Base-by-base conservation (phyloP, 768 basidiomycete genomes). In the Suillus subaureus region DNA sequence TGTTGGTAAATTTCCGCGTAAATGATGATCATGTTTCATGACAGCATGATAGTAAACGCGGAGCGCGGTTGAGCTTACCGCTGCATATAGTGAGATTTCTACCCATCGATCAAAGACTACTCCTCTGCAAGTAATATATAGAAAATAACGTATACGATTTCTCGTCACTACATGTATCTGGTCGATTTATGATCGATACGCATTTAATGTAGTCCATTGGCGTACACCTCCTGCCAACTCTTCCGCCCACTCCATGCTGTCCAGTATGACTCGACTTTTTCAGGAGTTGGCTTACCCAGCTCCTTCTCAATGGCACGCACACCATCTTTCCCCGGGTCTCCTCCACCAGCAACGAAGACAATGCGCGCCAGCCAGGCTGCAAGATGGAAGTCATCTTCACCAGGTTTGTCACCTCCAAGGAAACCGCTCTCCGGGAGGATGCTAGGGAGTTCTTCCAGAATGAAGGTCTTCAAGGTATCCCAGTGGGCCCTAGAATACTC, bases 301-400 rank as follows among this genome's bases (percentile, higher is more conserved):
- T 75, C 80, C 58, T 77, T 76, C 72, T 82, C 80, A 6, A 85
- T 67, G 3, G 77, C 72, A 33, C 69, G 71, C 47, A 80, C 61
- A 4, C 80, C 82, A 13, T 81, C 79, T 15, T 72, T 71, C 18
- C 31, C 31, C 11, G 54, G 12, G 31, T 55, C 31, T 21, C 71
- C 74, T 31, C 76, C 81, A 1, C 83, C 83, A 1, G 71, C 63
- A 6, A 83, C 68, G 26, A 75, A 74, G 13, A 78, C 78, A 31
- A 86, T 79, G 37, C 83, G 81, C 31, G 84, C 81, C 37, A 87
- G 73, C 86, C 84, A 88, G 9, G 79, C 83, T 7, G 67, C 82
- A 49, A 87, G 74, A 73, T 86, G 85, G 76, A 83, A 85, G 70
- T 86, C 87, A 62, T 84, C 84, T 70, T 85, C 84, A 11, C 84